Evolutionary conservation across 345 rosid species (phyloP), one percentile per base, ranked within the genome.

Genomic region (Leavenworthia alabamica): DNA sequence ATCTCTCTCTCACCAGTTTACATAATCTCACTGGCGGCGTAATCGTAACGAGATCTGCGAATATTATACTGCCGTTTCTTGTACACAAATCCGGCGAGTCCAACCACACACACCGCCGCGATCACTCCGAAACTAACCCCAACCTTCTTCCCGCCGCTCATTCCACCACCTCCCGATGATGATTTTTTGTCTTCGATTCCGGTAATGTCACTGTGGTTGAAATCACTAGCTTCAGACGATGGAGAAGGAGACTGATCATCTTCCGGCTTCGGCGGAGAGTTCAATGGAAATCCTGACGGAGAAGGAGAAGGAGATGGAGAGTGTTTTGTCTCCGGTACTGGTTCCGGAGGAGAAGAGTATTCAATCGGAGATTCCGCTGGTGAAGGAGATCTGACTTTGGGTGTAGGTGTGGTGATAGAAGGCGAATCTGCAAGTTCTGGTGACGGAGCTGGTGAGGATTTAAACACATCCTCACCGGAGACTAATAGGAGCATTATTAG

Each of bases 11-110:
- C n/a, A 56, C 24, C 43, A n/a, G n/a, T 43, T 64, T 74, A 87
- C 12, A 83, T 82, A 62, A 88, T 49, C 50, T 88, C 89, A 50
- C 86, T 78, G 6, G 84, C 84, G 6, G 81, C 81, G 61, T 73
- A 72, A 42, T 86, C 62, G 60, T 76, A 82, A 43, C 71, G 77
- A 59, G 84, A 62, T 56, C 89, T 61, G 58, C 88, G 76, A 11
- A 80, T 28, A 39, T 88, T 88, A 1, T 88, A 79, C 31, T 66
- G 81, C 48, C 96, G 78, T 79, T 75, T 85, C 83, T 76, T 83
- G 51, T 76, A 76, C 41, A 83, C 89, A 23, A 70, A 15, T 8
- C 82, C 92, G 6, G 80, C 89, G 4, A 79, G 0, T 27, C 75
- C 88, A 7, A 73, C 84, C 42, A 75, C 42, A 42, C 80, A 69